Percentiles rank a stretch among this genome's conserved stretches.
These are phyloP conservation scores for Catunica adiposa DNA, from an alignment of 2,329 filamentous ascomycete genomes.

Conservation along the genomic window DNA sequence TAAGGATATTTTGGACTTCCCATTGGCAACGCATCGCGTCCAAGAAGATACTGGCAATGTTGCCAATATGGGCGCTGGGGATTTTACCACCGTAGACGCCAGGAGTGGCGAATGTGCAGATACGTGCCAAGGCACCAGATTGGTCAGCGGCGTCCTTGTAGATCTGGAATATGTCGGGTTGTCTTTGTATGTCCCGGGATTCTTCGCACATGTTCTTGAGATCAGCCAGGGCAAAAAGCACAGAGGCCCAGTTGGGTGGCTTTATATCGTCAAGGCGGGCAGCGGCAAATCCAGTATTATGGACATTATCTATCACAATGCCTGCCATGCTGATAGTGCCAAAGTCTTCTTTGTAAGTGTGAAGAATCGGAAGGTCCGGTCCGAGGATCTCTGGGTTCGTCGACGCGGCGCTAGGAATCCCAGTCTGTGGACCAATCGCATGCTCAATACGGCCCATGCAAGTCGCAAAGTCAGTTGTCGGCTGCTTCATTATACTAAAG, in stretches of 20 bases:
- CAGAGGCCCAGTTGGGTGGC: not conserved
- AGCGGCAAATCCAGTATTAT: not conserved
- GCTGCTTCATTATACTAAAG: conserved; percentile 3
- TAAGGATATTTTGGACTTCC: not conserved
- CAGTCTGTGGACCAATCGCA: not conserved
- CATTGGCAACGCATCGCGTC: not conserved
- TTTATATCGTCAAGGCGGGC: not conserved
- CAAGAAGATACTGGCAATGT: not conserved
- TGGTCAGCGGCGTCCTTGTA: not conserved
- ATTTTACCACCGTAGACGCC: not conserved
- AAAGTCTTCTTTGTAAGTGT: not conserved
- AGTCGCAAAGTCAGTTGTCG: conserved; percentile 3
- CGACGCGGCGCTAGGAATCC: not conserved
- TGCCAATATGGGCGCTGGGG: not conserved
- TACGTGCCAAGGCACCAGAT: not conserved
- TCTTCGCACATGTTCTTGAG: conserved; percentile 4
- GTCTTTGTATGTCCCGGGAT: conserved; percentile 1
- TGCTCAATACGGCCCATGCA: not conserved
- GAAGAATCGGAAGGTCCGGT: not conserved
- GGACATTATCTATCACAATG: conserved; percentile 1
- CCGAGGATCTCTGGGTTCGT: conserved; percentile 2
- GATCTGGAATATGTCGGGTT: conserved; percentile 6
- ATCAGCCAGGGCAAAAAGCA: not conserved
- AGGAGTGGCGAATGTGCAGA: not conserved
- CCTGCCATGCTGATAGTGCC: conserved; percentile 7